phyloP scores from a whole-genome alignment of 768 basidiomycete species.

The Grammothele lineata region DNA sequence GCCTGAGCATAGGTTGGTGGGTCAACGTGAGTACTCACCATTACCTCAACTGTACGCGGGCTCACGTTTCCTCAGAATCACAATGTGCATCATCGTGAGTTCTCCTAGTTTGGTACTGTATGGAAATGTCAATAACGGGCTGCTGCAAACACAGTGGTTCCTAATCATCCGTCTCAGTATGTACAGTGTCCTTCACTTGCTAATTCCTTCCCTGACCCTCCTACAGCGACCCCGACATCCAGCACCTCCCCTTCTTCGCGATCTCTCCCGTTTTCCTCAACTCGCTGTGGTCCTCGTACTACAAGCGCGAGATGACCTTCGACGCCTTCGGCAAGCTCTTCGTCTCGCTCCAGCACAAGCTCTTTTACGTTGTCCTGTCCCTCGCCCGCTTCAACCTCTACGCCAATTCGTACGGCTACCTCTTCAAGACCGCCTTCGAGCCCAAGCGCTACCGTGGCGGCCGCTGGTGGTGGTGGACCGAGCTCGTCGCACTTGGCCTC shows the following conservation, averaged over 20 bases:
- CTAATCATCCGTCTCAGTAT: conserved; percentile 96
- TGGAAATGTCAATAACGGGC: too few species aligned
- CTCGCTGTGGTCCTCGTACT: conserved; percentile 90
- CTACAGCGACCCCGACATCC: conserved; percentile 75
- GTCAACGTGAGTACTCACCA: conserved; percentile 67
- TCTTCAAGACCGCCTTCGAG: conserved; percentile 63
- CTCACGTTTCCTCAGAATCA: conserved; percentile 61
- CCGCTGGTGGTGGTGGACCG: conserved; percentile 74
- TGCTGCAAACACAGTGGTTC: conserved; percentile 59
- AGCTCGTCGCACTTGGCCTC: conserved; percentile 68
- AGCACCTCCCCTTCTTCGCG: conserved; percentile 91
- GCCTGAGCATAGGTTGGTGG: conserved; percentile 98
- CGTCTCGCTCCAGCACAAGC: conserved; percentile 79
- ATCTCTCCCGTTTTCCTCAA: conserved; percentile 85
- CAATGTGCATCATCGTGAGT: conserved; percentile 92
- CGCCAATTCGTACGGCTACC: conserved; percentile 74
- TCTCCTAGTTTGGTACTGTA: neutral
- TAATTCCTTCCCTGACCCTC: neutral
- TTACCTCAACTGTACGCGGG: too few species aligned
- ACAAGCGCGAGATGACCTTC: conserved; percentile 81
- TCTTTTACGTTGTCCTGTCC: conserved; percentile 88
- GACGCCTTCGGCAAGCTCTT: conserved; percentile 64
- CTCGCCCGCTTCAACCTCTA: conserved; percentile 96
- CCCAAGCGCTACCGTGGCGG: conserved; percentile 62
- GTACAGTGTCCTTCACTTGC: conserved; percentile 20